Conservation (phyloP, 495 filamentous ascomycete species). For the Halenospora varia region DNA sequence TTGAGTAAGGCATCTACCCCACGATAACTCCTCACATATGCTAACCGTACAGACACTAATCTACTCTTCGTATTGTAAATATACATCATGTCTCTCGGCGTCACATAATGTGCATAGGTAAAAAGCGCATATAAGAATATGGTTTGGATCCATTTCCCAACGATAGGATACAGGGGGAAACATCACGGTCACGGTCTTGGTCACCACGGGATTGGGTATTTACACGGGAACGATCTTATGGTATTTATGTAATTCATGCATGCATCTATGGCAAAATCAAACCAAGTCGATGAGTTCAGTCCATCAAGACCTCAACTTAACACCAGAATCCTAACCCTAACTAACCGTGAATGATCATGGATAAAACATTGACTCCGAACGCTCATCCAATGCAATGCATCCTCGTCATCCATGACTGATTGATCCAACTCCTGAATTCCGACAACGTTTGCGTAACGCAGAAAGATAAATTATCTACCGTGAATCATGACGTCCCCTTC, state of each 20-base stretch:
- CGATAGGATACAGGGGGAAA: neutral
- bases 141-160: no score
- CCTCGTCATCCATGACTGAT: no score
- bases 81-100: slow-evolving; percentile 4
- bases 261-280: neutral
- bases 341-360: neutral
- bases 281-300: neutral
- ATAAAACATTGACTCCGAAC: no score
- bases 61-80: slow-evolving; percentile 29
- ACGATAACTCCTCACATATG: neutral
- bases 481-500: no score
- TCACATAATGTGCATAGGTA: slow-evolving; percentile 13
- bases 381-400: neutral
- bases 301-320: neutral
- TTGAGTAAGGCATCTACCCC: no score
- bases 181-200: no score
- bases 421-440: neutral
- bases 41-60: slow-evolving; percentile 25
- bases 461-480: no score
- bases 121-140: slow-evolving; percentile 13
- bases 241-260: slow-evolving; percentile 1
- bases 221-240: neutral
- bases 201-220: no score
- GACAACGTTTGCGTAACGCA: no score
- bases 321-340: neutral